Evolutionary conservation across 2,329 filamentous ascomycete genomes (phyloP), one percentile per base, ranked within the genome.

Genomic region (Acephala macrosclerotiorum): DNA sequence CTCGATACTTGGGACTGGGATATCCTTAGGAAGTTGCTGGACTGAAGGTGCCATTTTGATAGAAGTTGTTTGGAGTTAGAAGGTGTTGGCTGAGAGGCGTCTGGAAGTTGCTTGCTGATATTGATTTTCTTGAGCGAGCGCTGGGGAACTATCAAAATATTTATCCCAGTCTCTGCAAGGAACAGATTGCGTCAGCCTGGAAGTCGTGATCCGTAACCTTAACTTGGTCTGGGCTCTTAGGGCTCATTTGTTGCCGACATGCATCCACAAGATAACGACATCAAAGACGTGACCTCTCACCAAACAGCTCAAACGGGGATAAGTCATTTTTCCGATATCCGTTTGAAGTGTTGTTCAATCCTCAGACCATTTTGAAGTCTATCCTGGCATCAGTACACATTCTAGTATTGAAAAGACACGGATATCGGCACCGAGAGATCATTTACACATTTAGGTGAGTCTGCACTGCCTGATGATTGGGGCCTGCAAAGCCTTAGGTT

Each of bases 31-130:
- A 16, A 68, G 49, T 56, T 70, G 66, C 58, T 66, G 61, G 53
- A 68, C 60, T 26, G 68, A 70, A n/a, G 66, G 68, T 22, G 68
- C 66, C 68, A 70, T 68, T 20, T 11, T 61, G 47, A 29, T 56
- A 33, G 29, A 5, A 5, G 29, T 33, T 4, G 29, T 11, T 56
- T 20, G 33, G 3, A n/a, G 3, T 25, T 11, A 35, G 25, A 38
- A 33, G 36, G 58, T 12, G n/a, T 18, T 51, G 20, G 26, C 36
- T 14, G 25, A 16, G 18, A 29, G 5, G 8, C 5, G 4, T 53
- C 16, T 33, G 11, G 14, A 18, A n/a, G 18, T 3, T 29, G 8
- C 12, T 53, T 8, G n/a, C 2, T 18, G 45, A 20, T 22, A n/a
- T 20, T 53, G 25, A n/a, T 9, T 22, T 49, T 9, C 8, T 22